Base-by-base conservation (phyloP, 2,329 filamentous ascomycete genomes). In the Epichloe elymi region DNA sequence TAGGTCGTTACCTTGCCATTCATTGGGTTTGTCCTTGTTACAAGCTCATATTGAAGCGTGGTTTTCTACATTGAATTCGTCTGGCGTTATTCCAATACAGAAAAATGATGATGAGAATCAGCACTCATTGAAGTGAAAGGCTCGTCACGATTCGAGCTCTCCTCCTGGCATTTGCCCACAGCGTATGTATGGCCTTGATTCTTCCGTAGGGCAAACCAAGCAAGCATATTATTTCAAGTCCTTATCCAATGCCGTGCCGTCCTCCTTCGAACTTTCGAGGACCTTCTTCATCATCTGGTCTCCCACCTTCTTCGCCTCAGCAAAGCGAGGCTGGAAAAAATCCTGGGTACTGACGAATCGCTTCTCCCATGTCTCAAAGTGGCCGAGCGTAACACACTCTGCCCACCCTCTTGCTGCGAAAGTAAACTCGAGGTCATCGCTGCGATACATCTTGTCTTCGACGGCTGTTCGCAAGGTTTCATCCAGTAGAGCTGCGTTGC, bases 251-350 rank as follows among this genome's bases (percentile, higher is more conserved):
- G 5, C 17, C 20, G 15, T 23, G 35, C 33, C 51, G 11, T 54
- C 56, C 41, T 70, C 65, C 61, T 67, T 70, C 23, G 84, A 85
- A 66, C 88, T 91, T 70, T 91, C 86, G 58, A 96, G 70, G 60
- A 98, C 93, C 43, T 88, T 93, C 73, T 85, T 89, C 68, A 98
- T 94, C 93, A 98, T 98, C 65, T 90, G 85, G 64, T 96, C 95
- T 3, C 93, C 93, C 38, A 98, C 73, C 59, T 83, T 82, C 49
- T 84, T 88, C 5, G 93, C 93, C 64, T 94, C 90, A 1, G 82
- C 80, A 63, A 98, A 96, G 35, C 91, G 74, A 2, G 89, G 88
- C 65, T 89, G 82, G 67, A 98, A 98, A 72, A 95, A 98, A 56
- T 74, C 74, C 67, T 96, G 90, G 48, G 94, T 95, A 58, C 81